Conservation (phyloP, 2,329 filamentous ascomycete genomes). For the Botrytis porri region DNA sequence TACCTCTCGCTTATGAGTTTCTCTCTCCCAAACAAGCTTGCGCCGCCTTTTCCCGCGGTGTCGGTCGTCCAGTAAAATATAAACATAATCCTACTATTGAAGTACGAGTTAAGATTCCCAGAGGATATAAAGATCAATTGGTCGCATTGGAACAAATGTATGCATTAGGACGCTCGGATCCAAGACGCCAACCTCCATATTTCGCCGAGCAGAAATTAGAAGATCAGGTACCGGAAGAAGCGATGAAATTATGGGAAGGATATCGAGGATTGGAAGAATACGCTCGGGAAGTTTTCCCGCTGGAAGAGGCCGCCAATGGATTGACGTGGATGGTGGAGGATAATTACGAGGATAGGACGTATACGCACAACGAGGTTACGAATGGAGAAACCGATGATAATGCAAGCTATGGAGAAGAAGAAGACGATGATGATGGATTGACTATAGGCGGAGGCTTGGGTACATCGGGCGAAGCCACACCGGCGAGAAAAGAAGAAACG, state of each 20-base stretch:
- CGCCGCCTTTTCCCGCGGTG: conserved; percentile 71
- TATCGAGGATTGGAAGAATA: conserved; percentile 91
- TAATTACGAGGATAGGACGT: conserved; percentile 35
- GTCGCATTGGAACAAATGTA: conserved; percentile 64
- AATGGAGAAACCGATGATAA: conserved; percentile 36
- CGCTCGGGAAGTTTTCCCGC: conserved; percentile 85
- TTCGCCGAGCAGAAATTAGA: conserved; percentile 59
- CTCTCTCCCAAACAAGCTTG: conserved; percentile 82
- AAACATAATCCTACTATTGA: conserved; percentile 70
- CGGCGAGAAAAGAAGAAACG: conserved; percentile 35
- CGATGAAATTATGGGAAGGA: conserved; percentile 85
- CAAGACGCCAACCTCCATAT: conserved; percentile 56
- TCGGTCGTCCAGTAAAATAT: conserved; percentile 77
- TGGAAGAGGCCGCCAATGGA: conserved; percentile 93
- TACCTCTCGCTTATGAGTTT: conserved; percentile 87
- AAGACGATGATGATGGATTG: conserved; percentile 48
- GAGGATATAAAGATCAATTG: conserved; percentile 85
- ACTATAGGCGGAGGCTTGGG: conserved; percentile 32
- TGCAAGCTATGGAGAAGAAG: conserved; percentile 39
- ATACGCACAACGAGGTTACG: conserved; percentile 24
- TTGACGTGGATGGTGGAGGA: conserved; percentile 82
- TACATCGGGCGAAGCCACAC: conserved; percentile 29
- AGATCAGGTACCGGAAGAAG: conserved; percentile 66
- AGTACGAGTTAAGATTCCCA: conserved; percentile 79
- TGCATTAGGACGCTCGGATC: conserved; percentile 45